phyloP scores from a whole-genome alignment of 352 stramenopile genomes.

The Phytophthora multivora region DNA sequence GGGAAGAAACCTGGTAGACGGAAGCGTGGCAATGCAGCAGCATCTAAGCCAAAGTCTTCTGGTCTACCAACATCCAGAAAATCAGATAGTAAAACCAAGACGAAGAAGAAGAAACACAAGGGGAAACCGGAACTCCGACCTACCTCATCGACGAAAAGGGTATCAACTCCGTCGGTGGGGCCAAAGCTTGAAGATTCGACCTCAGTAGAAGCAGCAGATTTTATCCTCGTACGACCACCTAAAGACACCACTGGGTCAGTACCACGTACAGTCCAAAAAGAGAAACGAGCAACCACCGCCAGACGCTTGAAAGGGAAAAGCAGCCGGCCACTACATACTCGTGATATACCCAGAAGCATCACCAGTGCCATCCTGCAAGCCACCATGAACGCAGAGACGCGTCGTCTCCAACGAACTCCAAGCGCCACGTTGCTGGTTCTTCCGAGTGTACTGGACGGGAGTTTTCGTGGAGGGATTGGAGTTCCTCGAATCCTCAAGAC shows the following conservation, averaged over 20 bases:
- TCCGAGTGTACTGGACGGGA: conserved; percentile 23
- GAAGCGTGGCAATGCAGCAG: conserved; percentile 11
- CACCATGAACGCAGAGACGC: conserved; percentile 10
- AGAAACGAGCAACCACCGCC: conserved; percentile 1
- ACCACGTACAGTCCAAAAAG: background rate
- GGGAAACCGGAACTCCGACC: conserved; percentile 13
- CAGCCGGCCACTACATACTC: conserved; percentile 11
- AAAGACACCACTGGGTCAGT: no score
- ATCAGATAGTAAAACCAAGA: conserved; percentile 38
- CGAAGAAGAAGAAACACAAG: conserved; percentile 28
- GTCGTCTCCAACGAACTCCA: conserved; percentile 1
- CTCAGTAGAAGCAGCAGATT: no score
- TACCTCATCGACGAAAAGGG: conserved; percentile 2
- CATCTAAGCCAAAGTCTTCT: conserved; percentile 25
- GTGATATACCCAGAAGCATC: conserved; percentile 14
- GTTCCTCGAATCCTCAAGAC: conserved; percentile 22
- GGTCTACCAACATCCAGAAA: conserved; percentile 9
- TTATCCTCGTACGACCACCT: no score
- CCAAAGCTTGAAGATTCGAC: conserved; percentile 12
- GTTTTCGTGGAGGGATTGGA: conserved; percentile 1
- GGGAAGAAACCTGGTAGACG: conserved; percentile 27
- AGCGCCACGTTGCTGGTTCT: conserved; percentile 15
- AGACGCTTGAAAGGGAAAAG: conserved; percentile 6
- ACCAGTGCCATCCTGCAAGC: conserved; percentile 24
- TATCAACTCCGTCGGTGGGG: background rate